Conservation (phyloP, 192 early-diverging fungal species). For the Diversispora epigaea region DNA sequence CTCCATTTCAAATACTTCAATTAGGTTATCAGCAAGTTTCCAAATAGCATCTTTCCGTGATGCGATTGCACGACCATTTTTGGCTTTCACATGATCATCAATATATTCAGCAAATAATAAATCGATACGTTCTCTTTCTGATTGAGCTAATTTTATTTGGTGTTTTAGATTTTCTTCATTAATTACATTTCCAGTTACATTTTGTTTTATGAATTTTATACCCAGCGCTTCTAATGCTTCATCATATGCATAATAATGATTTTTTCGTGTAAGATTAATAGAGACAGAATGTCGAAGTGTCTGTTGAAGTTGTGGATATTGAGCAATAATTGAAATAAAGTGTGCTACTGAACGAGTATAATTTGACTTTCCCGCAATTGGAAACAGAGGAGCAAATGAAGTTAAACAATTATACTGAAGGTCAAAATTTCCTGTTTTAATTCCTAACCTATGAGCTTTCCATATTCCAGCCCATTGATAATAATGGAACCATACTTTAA, state of each 20-base stretch:
- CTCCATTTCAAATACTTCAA: too few species aligned
- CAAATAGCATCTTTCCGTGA: too few species aligned
- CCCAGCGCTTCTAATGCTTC: neutral
- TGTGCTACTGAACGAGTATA: neutral
- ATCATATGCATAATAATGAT: constrained; percentile 19
- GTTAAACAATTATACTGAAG: neutral
- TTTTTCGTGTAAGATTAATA: constrained; percentile 19
- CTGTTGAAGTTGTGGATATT: neutral
- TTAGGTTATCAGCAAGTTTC: too few species aligned
- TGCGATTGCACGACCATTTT: too few species aligned
- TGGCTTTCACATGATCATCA: too few species aligned
- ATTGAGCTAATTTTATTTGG: too few species aligned
- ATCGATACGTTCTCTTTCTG: too few species aligned
- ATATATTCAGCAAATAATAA: too few species aligned
- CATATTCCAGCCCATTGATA: constrained; percentile 3
- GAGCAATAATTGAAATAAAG: neutral
- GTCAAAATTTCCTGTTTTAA: neutral
- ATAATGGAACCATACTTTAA: constrained; percentile 22
- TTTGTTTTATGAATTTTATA: constrained; percentile 18
- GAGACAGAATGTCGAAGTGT: neutral
- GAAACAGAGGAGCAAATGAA: constrained; percentile 23
- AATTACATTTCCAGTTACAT: too few species aligned
- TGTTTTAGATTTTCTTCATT: too few species aligned
- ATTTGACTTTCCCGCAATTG: neutral
- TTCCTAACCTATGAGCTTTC: constrained; percentile 8